Percentiles rank a stretch among this genome's conserved stretches.
Conservation (phyloP, 495 filamentous ascomycete genomes). For the Hypoxylon perforatum region DNA sequence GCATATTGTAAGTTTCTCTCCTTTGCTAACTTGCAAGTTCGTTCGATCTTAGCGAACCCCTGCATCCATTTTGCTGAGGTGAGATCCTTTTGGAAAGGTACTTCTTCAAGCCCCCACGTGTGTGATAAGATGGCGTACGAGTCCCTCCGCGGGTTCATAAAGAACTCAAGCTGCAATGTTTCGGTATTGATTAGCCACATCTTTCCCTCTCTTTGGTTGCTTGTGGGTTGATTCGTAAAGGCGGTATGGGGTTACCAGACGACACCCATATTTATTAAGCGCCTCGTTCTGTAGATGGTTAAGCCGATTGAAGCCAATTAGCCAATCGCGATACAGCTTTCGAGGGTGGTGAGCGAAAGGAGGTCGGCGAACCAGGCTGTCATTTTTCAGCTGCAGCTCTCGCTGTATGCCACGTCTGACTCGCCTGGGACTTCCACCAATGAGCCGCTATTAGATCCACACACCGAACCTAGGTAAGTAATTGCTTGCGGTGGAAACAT, state of each 20-base stretch:
- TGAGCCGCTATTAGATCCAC: too few species aligned
- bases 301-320: too few species aligned
- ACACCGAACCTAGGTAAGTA: too few species aligned
- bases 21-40: constrained; percentile 22
- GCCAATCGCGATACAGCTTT: too few species aligned
- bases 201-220: not conserved
- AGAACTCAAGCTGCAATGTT: constrained; percentile 38
- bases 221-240: not conserved
- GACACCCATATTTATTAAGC: too few species aligned
- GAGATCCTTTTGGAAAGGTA: constrained; percentile 45
- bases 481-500: too few species aligned
- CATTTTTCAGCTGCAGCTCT: constrained; percentile 1
- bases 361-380: not conserved
- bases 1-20: constrained; percentile 29
- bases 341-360: not conserved
- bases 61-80: constrained; percentile 18
- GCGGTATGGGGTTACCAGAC: not conserved
- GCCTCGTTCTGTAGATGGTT: too few species aligned
- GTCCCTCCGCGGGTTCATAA: constrained; percentile 12
- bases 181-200: constrained; percentile 50
- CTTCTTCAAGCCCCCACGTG: constrained; percentile 50
- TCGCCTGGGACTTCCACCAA: too few species aligned
- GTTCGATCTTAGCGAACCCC: constrained; percentile 43
- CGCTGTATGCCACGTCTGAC: not conserved
- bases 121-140: constrained; percentile 54